Evolutionary conservation across 139 green algal genomes (phyloP), one percentile per base, ranked within the genome.

Genomic region (Tetraselmis chui): DNA sequence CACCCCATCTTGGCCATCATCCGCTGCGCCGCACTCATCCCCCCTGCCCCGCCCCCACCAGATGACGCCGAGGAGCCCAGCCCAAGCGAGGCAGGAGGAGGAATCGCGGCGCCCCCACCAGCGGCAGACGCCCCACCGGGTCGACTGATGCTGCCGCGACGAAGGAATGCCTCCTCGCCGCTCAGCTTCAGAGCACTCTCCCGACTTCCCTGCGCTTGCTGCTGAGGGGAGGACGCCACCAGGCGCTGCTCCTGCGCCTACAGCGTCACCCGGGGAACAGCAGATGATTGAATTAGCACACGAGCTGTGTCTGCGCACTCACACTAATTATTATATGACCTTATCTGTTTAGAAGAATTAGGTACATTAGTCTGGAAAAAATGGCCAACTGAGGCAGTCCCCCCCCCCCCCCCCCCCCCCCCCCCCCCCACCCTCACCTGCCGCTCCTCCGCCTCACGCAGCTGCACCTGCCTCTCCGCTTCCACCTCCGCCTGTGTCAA

Each of bases 1-100:
- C 96, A 99, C 1, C 96, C 96, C 95, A 98, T 98, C 88, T 98
- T 98, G 85, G 94, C 85, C 89, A 99, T 93, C 90, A 99, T 92
- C 32, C 90, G 91, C 90, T 97, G 88, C 23, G 94, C 92, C 30
- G 92, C 84, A 0, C 80, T 86, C 92, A 95, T 91, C 27, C 31
- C 81, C 45, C 45, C 45, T 25, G 27, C 45, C 45, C 77, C 32
- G n/a, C 32, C 30, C 30, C 81, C 45, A 67, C 11, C 11, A 18
- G 45, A 67, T 18, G 45, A 67, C 11, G 45, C 45, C 45, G 45
- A 67, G 45, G 45, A 5, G 45, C 45, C 45, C 45, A 67, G 45
- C 11, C 45, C 45, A 5, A 67, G 45, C n/a, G 18, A 59, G 29
- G 27, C 32, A 67, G 45, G 45, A 18, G 45, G 45, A 82, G 26